A percentile compares a stretch with the other conserved stretches of the same genome.
These are phyloP conservation scores for Selenicereus undatus DNA, from an alignment of 148 eudicot species.

Conservation along the genomic window DNA sequence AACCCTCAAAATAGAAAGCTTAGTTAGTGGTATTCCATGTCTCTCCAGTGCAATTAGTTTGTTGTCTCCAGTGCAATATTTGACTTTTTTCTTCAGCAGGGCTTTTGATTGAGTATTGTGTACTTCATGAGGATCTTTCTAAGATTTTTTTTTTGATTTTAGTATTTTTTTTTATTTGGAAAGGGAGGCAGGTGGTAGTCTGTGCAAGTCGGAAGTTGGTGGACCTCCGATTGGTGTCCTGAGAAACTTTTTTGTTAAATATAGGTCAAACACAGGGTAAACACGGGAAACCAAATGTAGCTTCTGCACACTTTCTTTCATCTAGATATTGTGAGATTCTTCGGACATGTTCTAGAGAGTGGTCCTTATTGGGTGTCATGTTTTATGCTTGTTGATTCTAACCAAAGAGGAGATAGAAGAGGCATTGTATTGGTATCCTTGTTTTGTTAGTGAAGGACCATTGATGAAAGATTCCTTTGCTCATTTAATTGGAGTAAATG, in stretches of 20 bases:
- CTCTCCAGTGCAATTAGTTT: not conserved
- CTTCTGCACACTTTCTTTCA: not conserved
- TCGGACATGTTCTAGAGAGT: not conserved
- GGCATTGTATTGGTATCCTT: not conserved
- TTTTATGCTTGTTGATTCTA: too few relatives aligned
- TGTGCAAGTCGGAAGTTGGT: not conserved
- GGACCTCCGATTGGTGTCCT: not conserved
- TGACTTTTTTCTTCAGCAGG: not conserved
- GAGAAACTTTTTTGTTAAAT: not conserved
- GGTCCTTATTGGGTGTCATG: not conserved
- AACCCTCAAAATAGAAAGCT: not conserved
- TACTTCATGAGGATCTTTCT: not conserved
- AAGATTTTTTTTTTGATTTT: not conserved
- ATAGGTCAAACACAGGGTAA: not conserved
- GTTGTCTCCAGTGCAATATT: not conserved
- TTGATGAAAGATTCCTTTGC: not conserved
- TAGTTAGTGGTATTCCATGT: not conserved
- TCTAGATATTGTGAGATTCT: not conserved
- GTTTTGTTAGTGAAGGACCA: not conserved
- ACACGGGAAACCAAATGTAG: not conserved
- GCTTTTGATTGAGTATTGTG: not conserved
- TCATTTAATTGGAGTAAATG: not conserved
- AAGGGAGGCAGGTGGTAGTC: not conserved
- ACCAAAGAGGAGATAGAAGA: not conserved
- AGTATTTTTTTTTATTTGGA: not conserved